phyloP scores from a whole-genome alignment of 2,329 filamentous ascomycete species.

The Akanthomyces lecanii region DNA sequence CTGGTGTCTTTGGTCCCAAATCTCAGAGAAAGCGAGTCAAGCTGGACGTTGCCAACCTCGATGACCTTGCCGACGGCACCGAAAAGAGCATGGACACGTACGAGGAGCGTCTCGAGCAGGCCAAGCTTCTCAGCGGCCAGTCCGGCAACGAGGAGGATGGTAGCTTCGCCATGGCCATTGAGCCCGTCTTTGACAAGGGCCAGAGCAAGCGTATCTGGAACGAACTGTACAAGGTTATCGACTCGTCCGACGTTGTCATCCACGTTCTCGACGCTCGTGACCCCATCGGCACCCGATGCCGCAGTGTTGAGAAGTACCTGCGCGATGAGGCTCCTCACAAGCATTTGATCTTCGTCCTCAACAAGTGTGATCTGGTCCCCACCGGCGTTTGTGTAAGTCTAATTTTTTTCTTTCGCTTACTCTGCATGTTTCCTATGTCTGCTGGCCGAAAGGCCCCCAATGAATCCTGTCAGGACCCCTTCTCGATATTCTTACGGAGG shows the following conservation, averaged over 20 bases:
- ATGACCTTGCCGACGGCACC: constrained; percentile 76
- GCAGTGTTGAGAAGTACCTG: constrained; percentile 77
- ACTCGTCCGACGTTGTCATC: constrained; percentile 94
- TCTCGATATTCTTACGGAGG: constrained; percentile 66
- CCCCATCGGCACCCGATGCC: constrained; percentile 83
- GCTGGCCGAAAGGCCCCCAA: constrained; percentile 46
- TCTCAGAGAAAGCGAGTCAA: constrained; percentile 90
- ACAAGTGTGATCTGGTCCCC: constrained; percentile 72
- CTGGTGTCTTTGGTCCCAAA: constrained; percentile 89
- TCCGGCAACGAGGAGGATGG: constrained; percentile 49
- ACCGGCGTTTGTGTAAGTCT: constrained; percentile 89
- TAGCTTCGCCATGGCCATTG: constrained; percentile 60
- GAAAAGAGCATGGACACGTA: constrained; percentile 79
- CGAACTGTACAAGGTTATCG: constrained; percentile 91
- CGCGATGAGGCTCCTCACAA: constrained; percentile 92
- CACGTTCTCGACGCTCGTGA: constrained; percentile 89
- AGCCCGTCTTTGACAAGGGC: constrained; percentile 89
- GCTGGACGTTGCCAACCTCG: constrained; percentile 74
- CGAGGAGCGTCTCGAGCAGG: constrained; percentile 74
- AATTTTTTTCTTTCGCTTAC: constrained; percentile 18
- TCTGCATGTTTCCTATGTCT: constrained; percentile 26
- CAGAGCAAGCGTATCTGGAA: constrained; percentile 97
- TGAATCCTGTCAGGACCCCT: constrained; percentile 81
- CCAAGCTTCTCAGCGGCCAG: constrained; percentile 67
- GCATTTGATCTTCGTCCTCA: constrained; percentile 59